These are phyloP conservation scores for Quercus tomentella DNA, from an alignment of 331 rosid species.

Conservation along the genomic window DNA sequence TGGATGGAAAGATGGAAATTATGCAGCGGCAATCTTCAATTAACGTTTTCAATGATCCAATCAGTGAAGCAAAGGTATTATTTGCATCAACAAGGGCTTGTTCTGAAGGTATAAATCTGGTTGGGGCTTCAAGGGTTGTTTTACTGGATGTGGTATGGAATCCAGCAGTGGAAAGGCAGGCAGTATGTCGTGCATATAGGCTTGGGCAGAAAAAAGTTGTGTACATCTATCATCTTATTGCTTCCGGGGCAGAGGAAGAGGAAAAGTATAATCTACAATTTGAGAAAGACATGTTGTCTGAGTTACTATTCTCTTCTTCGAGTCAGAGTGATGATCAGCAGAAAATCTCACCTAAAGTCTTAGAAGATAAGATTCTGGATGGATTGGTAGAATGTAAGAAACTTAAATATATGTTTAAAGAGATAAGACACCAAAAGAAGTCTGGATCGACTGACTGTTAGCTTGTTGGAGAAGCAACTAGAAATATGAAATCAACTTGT, in stretches of 20 bases:
- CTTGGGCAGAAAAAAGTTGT: constrained; percentile 60
- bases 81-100: constrained; percentile 65
- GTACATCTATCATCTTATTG: constrained; percentile 46
- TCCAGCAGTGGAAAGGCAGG: constrained; percentile 69
- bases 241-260: constrained; percentile 50
- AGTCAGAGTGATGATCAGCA: neutral
- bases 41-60: constrained; percentile 41
- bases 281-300: constrained; percentile 47
- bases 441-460: neutral
- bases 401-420: constrained; percentile 30
- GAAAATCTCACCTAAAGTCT: constrained; percentile 13
- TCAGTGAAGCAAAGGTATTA: constrained; percentile 43
- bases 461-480: neutral
- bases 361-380: constrained; percentile 48
- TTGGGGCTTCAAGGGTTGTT: constrained; percentile 84
- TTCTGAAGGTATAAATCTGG: constrained; percentile 60
- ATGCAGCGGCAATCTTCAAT: constrained; percentile 50
- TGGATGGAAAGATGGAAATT: constrained; percentile 38
- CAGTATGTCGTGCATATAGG: constrained; percentile 59
- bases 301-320: constrained; percentile 38
- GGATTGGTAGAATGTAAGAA: constrained; percentile 34
- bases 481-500: neutral
- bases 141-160: constrained; percentile 68
- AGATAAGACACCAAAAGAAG: constrained; percentile 15
- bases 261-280: constrained; percentile 39